Conservation (phyloP, 2,329 filamentous ascomycete species). For the Diaporthe sp. region DNA sequence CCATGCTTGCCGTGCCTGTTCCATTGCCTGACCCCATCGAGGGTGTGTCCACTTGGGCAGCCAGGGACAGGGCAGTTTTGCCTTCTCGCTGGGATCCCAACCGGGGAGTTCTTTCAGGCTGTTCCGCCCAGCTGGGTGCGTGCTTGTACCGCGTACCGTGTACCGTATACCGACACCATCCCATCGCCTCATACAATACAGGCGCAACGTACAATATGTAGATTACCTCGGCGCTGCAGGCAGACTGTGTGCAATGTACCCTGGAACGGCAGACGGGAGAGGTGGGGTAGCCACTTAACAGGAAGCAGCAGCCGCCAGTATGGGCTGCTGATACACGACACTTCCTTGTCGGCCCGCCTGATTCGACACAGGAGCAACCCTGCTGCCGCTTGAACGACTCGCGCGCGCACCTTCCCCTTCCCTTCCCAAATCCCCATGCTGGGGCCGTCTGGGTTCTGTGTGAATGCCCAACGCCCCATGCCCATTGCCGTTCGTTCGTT, state of each 20-base stretch:
- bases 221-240: background rate
- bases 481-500: constrained; percentile 5
- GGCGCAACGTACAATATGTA: background rate
- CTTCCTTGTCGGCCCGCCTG: constrained; percentile 18
- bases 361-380: constrained; percentile 26
- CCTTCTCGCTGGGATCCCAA: background rate
- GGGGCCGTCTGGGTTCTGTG: constrained; percentile 5
- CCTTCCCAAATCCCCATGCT: constrained; percentile 7
- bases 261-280: background rate
- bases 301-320: constrained; percentile 34
- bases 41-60: background rate
- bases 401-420: constrained; percentile 22
- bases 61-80: constrained; percentile 9
- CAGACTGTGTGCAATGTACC: background rate
- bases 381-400: constrained; percentile 17
- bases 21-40: background rate
- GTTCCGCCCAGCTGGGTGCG: constrained; percentile 26
- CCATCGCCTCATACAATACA: background rate
- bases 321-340: constrained; percentile 29
- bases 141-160: constrained; percentile 2
- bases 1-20: background rate
- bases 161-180: background rate
- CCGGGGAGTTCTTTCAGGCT: constrained; percentile 33
- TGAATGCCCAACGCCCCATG: constrained; percentile 21
- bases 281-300: constrained; percentile 36